Conservation (phyloP, 169 alveolate genomes). For the Cryptosporidium meleagridis region DNA sequence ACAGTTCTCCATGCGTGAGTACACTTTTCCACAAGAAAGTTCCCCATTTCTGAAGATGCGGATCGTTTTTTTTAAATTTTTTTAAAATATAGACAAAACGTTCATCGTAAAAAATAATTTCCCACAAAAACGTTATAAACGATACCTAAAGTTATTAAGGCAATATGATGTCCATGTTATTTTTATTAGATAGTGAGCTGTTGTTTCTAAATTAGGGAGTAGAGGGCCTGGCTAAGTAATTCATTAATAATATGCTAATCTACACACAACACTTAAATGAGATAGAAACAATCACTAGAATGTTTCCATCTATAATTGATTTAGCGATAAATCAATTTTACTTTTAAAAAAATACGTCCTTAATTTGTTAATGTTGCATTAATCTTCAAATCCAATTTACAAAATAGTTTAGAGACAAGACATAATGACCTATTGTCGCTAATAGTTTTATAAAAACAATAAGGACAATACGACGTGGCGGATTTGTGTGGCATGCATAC, state of each 20-base stretch:
- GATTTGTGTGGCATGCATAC: slow-evolving; percentile 74
- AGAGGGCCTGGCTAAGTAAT: too few relatives aligned
- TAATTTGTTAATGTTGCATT: neutral
- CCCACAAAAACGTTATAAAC: neutral
- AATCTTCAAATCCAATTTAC: neutral
- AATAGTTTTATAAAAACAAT: neutral
- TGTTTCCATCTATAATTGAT: too few relatives aligned
- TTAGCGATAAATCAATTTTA: neutral
- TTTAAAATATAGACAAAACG: neutral
- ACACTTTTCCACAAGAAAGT: slow-evolving; percentile 64
- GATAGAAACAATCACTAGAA: neutral
- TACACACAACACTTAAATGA: too few relatives aligned
- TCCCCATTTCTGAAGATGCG: neutral
- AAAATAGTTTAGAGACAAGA: neutral
- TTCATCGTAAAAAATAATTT: neutral
- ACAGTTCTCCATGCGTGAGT: slow-evolving; percentile 72
- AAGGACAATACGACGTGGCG: slow-evolving; percentile 65
- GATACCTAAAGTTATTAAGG: neutral
- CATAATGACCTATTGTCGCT: neutral
- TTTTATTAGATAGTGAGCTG: neutral
- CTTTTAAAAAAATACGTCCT: neutral
- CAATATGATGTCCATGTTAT: neutral
- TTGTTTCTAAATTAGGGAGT: too few relatives aligned
- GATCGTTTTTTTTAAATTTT: neutral
- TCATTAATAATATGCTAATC: neutral